Evolutionary conservation across 768 basidiomycete species (phyloP).

Genomic region (Macrolepiota dolichaula): DNA sequence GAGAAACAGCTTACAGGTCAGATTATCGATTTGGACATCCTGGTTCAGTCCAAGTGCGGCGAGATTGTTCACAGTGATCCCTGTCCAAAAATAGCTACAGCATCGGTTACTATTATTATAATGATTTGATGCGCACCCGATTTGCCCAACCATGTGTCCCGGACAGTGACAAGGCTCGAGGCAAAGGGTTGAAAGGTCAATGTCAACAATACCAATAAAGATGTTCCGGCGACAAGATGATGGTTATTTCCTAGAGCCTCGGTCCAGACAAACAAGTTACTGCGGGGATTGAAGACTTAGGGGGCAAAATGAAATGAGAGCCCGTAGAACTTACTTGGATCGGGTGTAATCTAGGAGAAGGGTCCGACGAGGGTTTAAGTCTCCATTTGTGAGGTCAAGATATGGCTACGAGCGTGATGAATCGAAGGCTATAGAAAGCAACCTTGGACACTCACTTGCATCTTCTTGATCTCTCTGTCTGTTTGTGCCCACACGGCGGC

Average conservation of each 20-base stretch:
- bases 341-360: conserved; percentile 54
- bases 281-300: conserved; percentile 13
- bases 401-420: conserved; percentile 38
- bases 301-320: background rate
- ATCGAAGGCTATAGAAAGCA: background rate
- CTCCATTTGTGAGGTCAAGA: conserved; percentile 53
- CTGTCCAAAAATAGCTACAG: conserved; percentile 20
- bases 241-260: conserved; percentile 43
- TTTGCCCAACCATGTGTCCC: conserved; percentile 37
- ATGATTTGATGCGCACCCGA: conserved; percentile 29
- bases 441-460: conserved; percentile 36
- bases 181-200: conserved; percentile 51
- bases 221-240: conserved; percentile 46
- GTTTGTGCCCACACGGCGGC: conserved; percentile 55
- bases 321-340: conserved; percentile 32
- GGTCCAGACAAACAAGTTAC: conserved; percentile 47
- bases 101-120: background rate
- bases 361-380: conserved; percentile 48
- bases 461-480: conserved; percentile 53
- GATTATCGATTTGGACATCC: conserved; percentile 38
- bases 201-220: conserved; percentile 44
- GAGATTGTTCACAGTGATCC: conserved; percentile 33
- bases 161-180: conserved; percentile 45
- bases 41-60: conserved; percentile 43
- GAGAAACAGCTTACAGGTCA: conserved; percentile 37